Percentiles rank a stretch among this genome's conserved stretches.
Conservation (phyloP, 345 rosid genomes). For the Populus davidiana region DNA sequence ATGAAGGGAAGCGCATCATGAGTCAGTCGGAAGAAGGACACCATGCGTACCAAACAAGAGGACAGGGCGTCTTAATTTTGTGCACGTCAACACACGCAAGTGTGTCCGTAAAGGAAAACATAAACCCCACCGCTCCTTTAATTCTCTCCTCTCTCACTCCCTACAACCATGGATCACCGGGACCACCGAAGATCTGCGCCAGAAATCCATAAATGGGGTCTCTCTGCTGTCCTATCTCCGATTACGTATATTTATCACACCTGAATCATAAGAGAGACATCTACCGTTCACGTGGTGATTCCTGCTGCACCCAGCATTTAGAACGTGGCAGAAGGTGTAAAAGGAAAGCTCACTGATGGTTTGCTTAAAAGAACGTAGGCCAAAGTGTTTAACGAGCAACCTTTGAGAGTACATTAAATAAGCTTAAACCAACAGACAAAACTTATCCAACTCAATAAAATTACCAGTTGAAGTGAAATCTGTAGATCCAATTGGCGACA, state of each 20-base stretch:
- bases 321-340: background rate
- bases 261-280: background rate
- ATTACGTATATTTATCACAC: background rate
- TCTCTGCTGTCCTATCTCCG: background rate
- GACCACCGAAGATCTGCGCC: slow-evolving; percentile 27
- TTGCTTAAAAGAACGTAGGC: background rate
- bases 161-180: slow-evolving; percentile 15
- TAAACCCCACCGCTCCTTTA: background rate
- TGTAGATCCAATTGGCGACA: background rate
- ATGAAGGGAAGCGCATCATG: background rate
- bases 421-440: no score
- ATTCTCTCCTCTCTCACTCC: background rate
- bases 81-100: slow-evolving; percentile 21
- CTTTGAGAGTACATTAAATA: no score
- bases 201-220: slow-evolving; percentile 11
- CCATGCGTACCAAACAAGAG: background rate
- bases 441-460: background rate
- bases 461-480: background rate
- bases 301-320: background rate
- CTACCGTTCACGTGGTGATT: slow-evolving; percentile 8
- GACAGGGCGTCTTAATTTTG: slow-evolving; percentile 1
- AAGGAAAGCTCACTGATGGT: background rate
- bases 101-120: slow-evolving; percentile 16
- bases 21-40: background rate
- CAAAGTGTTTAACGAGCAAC: no score